Evolutionary conservation across 2,329 filamentous ascomycete genomes (phyloP), one percentile per base, ranked within the genome.

Genomic region (Stemphylium lycopersici): DNA sequence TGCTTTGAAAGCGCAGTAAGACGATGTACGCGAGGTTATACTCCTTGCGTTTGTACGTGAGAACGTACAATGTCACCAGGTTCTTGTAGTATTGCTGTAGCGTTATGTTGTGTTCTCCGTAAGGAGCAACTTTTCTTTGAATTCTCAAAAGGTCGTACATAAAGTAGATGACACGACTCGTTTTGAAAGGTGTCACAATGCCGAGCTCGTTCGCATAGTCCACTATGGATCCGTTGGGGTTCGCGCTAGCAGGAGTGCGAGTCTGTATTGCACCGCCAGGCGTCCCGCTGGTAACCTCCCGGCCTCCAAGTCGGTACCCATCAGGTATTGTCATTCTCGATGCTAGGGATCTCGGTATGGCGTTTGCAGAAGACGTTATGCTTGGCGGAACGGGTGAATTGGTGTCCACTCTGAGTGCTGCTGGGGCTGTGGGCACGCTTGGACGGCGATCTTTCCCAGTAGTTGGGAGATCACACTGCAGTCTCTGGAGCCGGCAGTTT

Each of bases 21-120:
- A 58, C 32, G 3, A 47, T 50, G 34, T 59, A 62, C 3, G 56
- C 41, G 12, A 61, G 16, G 46, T 46, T 6, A 3, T 26, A 11
- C 18, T 54, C 43, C 4, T 22, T 12, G 5, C 41, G 37, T 11
- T 40, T 40, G 11, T 49, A 24, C 4, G 52, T 49, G 33, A 64
- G 34, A 10, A 64, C 58, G 50, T 63, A 64, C 4, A 61, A 22
- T 11, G 49, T 52, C 3, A 64, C 39, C 1, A 67, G 57, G 12
- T 55, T 54, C 20, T 47, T 20, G 46, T 66, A 67, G 54, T 61
- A 60, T 6, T 51, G 13, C 4, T 55, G 16, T 15, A 67, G 52
- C 3, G 26, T 44, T 4, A 36, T 16, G 2, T 20, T 6, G 22
- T 8, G 31, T 24, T 4, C 22, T 7, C 36, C 18, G 20, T 37